Percentiles rank a stretch among this genome's conserved stretches.
Conservation (phyloP, 1,284 basidiomycete genomes). For the Ganoderma lingzhi region DNA sequence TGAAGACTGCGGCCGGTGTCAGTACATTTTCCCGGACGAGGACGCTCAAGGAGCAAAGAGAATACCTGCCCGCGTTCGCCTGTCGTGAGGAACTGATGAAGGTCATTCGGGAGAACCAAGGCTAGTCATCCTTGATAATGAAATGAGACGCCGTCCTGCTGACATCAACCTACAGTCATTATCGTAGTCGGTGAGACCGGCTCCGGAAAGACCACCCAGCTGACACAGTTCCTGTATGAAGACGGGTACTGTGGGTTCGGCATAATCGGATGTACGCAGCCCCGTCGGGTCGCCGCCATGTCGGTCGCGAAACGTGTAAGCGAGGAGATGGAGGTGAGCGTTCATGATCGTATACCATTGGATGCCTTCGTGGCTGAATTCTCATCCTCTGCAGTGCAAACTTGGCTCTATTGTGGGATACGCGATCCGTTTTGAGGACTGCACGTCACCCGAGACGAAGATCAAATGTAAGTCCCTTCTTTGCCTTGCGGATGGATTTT, state of each 20-base stretch:
- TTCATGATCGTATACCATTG: not conserved
- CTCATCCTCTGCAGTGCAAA: slow-evolving; percentile 66
- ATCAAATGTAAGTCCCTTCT: slow-evolving; percentile 82
- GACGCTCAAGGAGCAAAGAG: slow-evolving; percentile 93
- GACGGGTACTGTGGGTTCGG: slow-evolving; percentile 93
- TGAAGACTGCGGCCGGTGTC: slow-evolving; percentile 82
- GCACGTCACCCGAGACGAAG: slow-evolving; percentile 90
- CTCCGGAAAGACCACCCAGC: slow-evolving; percentile 94
- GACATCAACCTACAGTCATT: slow-evolving; percentile 62
- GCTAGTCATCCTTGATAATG: slow-evolving; percentile 47
- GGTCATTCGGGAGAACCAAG: slow-evolving; percentile 95
- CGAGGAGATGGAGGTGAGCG: slow-evolving; percentile 87
- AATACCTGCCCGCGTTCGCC: slow-evolving; percentile 98
- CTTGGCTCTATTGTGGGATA: slow-evolving; percentile 93
- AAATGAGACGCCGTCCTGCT: not conserved
- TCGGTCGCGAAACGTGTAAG: slow-evolving; percentile 98
- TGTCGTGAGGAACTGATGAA: slow-evolving; percentile 94
- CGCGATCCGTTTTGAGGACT: slow-evolving; percentile 98
- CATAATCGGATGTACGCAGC: slow-evolving; percentile 95
- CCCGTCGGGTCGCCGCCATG: slow-evolving; percentile 98
- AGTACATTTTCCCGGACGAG: slow-evolving; percentile 86
- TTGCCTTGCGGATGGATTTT: slow-evolving; percentile 5
- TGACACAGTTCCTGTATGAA: slow-evolving; percentile 93
- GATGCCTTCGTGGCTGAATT: not conserved
- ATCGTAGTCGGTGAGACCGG: slow-evolving; percentile 97